These are phyloP conservation scores for Solanum phureja DNA, from an alignment of 257 asterid genomes.

Conservation along the genomic window DNA sequence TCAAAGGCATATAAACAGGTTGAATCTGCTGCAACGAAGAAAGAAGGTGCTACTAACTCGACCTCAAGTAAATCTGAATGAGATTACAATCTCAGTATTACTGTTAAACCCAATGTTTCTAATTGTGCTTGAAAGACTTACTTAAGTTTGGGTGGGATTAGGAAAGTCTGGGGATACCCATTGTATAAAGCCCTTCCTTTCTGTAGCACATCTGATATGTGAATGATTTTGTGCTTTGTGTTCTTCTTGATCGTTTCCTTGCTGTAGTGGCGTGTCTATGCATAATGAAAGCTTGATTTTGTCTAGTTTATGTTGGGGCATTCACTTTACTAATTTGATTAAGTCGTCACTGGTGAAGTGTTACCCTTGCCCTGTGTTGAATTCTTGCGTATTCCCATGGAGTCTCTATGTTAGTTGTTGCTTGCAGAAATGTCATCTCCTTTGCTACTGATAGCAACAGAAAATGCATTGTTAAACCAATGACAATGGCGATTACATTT, in stretches of 20 bases:
- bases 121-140: background rate
- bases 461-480: background rate
- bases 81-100: conserved; percentile 1
- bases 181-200: background rate
- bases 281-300: background rate
- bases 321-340: background rate
- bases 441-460: background rate
- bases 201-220: background rate
- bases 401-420: background rate
- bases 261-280: background rate
- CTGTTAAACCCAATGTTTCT: background rate
- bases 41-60: conserved; percentile 12
- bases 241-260: background rate
- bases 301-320: background rate
- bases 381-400: background rate
- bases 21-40: conserved; percentile 37
- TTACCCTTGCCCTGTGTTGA: too few species aligned
- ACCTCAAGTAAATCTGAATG: conserved; percentile 26
- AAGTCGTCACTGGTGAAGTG: background rate
- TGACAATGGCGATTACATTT: background rate
- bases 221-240: background rate
- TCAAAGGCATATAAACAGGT: conserved; percentile 53
- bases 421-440: background rate
- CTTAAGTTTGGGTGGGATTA: background rate
- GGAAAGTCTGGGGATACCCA: background rate